Base-by-base conservation (phyloP, 306 rosid genomes). In the Cicer bijugum region DNA sequence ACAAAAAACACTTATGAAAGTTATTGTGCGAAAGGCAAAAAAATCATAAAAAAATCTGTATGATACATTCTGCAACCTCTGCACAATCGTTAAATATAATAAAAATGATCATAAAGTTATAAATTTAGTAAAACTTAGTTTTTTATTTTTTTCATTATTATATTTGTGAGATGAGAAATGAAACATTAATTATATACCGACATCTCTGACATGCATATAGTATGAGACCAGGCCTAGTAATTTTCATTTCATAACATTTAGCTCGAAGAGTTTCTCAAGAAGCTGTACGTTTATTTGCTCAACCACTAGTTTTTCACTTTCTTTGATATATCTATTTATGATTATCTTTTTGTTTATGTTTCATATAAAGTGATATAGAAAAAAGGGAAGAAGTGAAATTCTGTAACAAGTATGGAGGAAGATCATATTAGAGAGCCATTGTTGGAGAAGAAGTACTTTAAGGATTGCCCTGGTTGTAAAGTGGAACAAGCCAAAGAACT, bases 381-480 rank as follows among this genome's bases (percentile, higher is more conserved):
- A 56, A 33, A 17, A 45, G 12, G 37, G 12, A 10, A 69, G 63
- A 53, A 76, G 48, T 9, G n/a, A n/a, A 15, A 15, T 16, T 64
- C 1, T 61, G 40, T 48, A 11, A 23, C 50, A 44, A 73, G 70
- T 14, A 87, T 89, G 96, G 77, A 16, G 61, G 82, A 57, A 15
- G 89, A 59, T 59, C 33, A 11, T 47, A 20, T 52, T 7, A 78
- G 23, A 17, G 77, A 85, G 62, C 58, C 86, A 37, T 68, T 89
- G 72, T 58, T 87, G 87, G 81, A 81, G 82, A 84, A 85, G 68
- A 69, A 78, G 9, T 80, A 89, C 79, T 11, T 79, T 69, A 78
- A 85, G 10, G 44, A 83, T 28, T 91, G 97, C 65, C 90, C 92
- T 1, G 97, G 97, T 44, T 91, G 97, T 63, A 84, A 84, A 63